Evolutionary conservation across 192 early-diverging fungal genomes (phyloP).

Genomic region (Mortierella alpina): DNA sequence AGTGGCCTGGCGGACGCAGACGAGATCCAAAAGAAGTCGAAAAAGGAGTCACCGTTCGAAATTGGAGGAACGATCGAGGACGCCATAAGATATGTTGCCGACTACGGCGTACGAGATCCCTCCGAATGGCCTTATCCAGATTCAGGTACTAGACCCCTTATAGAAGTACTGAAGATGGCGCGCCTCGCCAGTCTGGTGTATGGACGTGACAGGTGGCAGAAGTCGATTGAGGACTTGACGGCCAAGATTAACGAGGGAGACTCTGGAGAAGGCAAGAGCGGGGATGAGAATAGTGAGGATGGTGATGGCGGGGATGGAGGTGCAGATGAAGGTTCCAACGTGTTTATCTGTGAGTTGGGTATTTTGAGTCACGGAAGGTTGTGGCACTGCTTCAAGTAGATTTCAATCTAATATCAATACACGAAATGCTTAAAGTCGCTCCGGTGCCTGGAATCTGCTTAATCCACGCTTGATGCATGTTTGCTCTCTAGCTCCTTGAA

Average conservation of each 20-base stretch:
- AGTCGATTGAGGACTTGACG: slow-evolving; percentile 25
- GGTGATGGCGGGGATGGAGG: not conserved
- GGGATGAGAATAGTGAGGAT: too few relatives aligned
- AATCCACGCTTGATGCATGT: too few relatives aligned
- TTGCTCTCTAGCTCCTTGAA: not conserved
- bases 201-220: slow-evolving; percentile 28
- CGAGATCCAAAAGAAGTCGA: slow-evolving; percentile 10
- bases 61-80: slow-evolving; percentile 43
- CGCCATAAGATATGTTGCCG: slow-evolving; percentile 28
- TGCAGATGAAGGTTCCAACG: slow-evolving; percentile 15
- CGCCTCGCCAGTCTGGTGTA: slow-evolving; percentile 34
- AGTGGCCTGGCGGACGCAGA: slow-evolving; percentile 14
- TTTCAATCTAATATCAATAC: too few relatives aligned
- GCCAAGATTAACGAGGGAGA: slow-evolving; percentile 19
- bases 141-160: slow-evolving; percentile 11
- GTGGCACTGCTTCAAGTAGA: slow-evolving; percentile 47
- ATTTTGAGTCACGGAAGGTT: slow-evolving; percentile 28
- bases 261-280: not conserved
- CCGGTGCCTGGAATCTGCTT: too few relatives aligned
- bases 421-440: too few relatives aligned
- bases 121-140: slow-evolving; percentile 50
- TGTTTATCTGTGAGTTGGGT: slow-evolving; percentile 41
- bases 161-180: slow-evolving; percentile 46
- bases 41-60: not conserved
- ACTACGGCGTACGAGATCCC: slow-evolving; percentile 21